A percentile compares a stretch with the other conserved stretches of the same genome.
Conservation (phyloP, 2,329 filamentous ascomycete species). For the Plectosphaerella sp. region DNA sequence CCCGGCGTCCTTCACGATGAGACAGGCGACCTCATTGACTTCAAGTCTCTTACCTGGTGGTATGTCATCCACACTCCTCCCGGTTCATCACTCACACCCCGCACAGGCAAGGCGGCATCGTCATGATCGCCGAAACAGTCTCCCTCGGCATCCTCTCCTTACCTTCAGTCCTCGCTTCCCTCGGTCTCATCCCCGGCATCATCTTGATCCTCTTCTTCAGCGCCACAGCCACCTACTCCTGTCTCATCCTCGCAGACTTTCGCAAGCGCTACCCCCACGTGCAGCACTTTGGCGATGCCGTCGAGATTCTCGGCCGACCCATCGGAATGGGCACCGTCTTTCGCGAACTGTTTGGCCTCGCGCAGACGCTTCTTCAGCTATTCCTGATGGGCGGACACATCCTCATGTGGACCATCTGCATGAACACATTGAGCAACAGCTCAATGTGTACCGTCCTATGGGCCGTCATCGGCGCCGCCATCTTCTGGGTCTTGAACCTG, state of each 20-base stretch:
- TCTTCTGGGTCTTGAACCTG: slow-evolving; percentile 55
- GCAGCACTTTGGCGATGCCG: slow-evolving; percentile 61
- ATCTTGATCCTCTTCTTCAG: slow-evolving; percentile 63
- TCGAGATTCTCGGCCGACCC: slow-evolving; percentile 44
- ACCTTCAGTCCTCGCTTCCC: slow-evolving; percentile 67
- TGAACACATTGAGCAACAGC: slow-evolving; percentile 58
- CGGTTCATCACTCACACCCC: background rate
- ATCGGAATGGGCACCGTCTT: slow-evolving; percentile 45
- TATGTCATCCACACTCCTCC: background rate
- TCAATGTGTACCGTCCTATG: slow-evolving; percentile 60
- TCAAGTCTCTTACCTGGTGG: background rate
- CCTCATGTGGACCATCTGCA: slow-evolving; percentile 60
- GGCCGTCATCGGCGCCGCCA: slow-evolving; percentile 48
- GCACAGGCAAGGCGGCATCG: slow-evolving; percentile 35
- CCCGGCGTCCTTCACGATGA: too few relatives aligned
- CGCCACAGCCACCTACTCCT: slow-evolving; percentile 61
- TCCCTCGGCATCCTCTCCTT: slow-evolving; percentile 59
- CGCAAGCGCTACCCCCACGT: slow-evolving; percentile 65
- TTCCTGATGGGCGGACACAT: slow-evolving; percentile 67
- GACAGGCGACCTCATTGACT: background rate
- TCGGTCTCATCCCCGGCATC: slow-evolving; percentile 67
- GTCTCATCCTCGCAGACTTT: slow-evolving; percentile 58
- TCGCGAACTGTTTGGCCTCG: slow-evolving; percentile 53
- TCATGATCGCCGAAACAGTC: slow-evolving; percentile 38
- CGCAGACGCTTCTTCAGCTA: slow-evolving; percentile 56